phyloP scores from a whole-genome alignment of 73 alveolate genomes.

The Breviolum minutum region DNA sequence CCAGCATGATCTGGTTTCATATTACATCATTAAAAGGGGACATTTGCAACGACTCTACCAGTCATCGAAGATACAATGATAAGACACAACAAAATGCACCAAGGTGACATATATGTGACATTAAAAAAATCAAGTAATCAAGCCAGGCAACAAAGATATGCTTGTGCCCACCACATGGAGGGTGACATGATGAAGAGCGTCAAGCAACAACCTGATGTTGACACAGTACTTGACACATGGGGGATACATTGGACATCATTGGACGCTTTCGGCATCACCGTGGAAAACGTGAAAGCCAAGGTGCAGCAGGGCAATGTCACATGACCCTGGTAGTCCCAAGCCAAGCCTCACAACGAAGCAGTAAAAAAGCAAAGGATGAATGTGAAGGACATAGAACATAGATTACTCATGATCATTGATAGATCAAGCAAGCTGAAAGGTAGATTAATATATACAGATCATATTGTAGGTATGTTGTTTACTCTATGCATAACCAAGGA shows the following conservation, averaged over 20 bases:
- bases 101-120: no score
- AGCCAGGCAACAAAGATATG: conserved; percentile 40
- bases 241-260: background rate
- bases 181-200: conserved; percentile 95
- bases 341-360: conserved; percentile 12
- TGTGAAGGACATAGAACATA: background rate
- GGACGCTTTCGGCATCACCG: background rate
- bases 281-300: background rate
- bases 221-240: background rate
- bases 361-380: background rate
- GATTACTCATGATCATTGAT: background rate
- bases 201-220: conserved; percentile 63
- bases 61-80: no score
- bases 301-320: conserved; percentile 93
- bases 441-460: no score
- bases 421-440: background rate
- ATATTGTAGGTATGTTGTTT: no score
- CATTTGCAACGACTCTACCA: no score
- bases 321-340: conserved; percentile 95
- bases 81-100: no score
- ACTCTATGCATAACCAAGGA: no score
- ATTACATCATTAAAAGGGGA: background rate
- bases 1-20: background rate
- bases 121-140: background rate
- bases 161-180: conserved; percentile 95